Conservation (phyloP, 176 grass and related monocot genomes). For the Paspalum vaginatum region DNA sequence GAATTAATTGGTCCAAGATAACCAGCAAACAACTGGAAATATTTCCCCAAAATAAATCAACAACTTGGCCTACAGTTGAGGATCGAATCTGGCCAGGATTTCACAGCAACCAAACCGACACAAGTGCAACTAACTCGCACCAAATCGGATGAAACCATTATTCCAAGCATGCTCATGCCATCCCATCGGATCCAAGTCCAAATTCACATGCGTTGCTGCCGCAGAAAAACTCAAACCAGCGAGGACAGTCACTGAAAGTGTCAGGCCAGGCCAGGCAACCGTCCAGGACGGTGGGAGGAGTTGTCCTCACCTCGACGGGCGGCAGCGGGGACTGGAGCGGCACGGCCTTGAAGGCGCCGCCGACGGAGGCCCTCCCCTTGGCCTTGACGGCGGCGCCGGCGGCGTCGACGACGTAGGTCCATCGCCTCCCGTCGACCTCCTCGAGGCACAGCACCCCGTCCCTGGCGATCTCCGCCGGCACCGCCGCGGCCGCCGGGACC, state of each 20-base stretch:
- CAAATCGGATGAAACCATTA: not conserved
- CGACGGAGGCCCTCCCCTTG: conserved; percentile 41
- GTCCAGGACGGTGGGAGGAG: not conserved
- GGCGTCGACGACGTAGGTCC: conserved; percentile 78
- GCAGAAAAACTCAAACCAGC: not conserved
- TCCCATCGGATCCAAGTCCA: not conserved
- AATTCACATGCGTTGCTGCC: not conserved
- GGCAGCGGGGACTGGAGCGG: conserved; percentile 72
- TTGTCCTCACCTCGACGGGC: conserved; percentile 66
- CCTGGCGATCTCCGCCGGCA: conserved; percentile 27
- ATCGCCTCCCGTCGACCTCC: conserved; percentile 90
- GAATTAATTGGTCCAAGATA: not conserved
- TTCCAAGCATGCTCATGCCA: not conserved
- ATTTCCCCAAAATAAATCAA: not conserved
- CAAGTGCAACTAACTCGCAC: not conserved
- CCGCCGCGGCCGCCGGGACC: conserved; percentile 38
- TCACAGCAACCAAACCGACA: not conserved
- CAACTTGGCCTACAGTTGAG: not conserved
- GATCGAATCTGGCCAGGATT: conserved; percentile 22
- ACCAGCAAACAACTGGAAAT: not conserved
- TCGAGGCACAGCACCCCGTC: conserved; percentile 75
- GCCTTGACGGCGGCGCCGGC: conserved; percentile 37
- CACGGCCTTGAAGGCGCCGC: conserved; percentile 62
- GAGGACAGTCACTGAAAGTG: not conserved
- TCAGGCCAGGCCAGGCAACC: not conserved